Evolutionary conservation across 2,329 filamentous ascomycete genomes (phyloP), one percentile per base, ranked within the genome.

Genomic region (Fusarium pseudonygamai): DNA sequence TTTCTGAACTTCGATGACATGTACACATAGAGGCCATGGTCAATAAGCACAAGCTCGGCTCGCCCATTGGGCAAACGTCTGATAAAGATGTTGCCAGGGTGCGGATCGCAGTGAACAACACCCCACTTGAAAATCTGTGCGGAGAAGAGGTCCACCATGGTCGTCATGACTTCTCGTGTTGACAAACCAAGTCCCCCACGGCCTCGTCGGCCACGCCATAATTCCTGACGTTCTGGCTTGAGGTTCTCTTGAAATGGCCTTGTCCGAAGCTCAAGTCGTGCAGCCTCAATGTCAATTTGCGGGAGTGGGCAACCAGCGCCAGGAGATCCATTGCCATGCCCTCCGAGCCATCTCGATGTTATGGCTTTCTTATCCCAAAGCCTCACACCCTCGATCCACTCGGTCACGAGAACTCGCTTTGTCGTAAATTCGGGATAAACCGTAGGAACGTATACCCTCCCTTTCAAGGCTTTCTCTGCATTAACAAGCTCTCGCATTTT

Each of bases 41-140:
- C 96, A 80, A 99, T 97, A 40, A 99, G 91, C 2, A 98, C 96
- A 36, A 99, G 88, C 84, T 99, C 95, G 2, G 96, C 88, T 47
- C 90, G 88, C n/a, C 96, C 96, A 47, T 88, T 91, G 3, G 95
- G 93, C 22, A 94, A 87, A 14, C 96, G 92, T 14, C 96, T 93
- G 79, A 98, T 92, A 84, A 99, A 97, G 81, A 98, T 96, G 83
- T 99, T 99, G 34, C 96, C 96, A 3, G 96, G 96, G 79, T 99
- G 96, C 15, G 96, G 96, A 81, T 99, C 96, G 83, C 96, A 98
- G 84, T 99, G 96, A 1, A 98, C 93, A 47, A 93, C 89, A 18
- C 96, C 96, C 93, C 94, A 98, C 73, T 97, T 92, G 86, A 98
- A 99, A 88, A 98, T 98, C 80, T 98, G 96, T 6, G 94, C 95